Evolutionary conservation across 345 rosid species (phyloP), one percentile per base, ranked within the genome.

Genomic region (Lenwebbia sp.): DNA sequence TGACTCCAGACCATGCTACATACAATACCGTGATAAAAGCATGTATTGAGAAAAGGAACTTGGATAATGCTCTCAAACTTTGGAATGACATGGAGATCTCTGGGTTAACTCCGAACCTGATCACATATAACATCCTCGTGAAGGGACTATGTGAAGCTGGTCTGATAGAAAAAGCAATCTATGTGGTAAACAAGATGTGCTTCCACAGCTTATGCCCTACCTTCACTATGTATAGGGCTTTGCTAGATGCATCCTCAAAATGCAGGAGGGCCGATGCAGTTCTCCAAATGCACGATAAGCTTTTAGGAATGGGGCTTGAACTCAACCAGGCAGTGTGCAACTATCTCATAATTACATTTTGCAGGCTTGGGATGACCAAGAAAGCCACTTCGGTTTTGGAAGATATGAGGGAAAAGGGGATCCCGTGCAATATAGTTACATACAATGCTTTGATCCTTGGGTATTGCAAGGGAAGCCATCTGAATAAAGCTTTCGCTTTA

Each of bases 311-410:
- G 92, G 95, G 98, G 83, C 92, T 96, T 76, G 88, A 90, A 86
- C 92, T 92, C 89, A 89, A 92, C 86, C 90, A 13, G 82, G 89
- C 89, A 87, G 90, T 91, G 88, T 97, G 91, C 88, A 95, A 94
- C 89, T 90, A 90, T 88, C 96, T 97, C 53, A 90, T 95, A 81
- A 85, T 89, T 30, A 90, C 91, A 81, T 92, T 94, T 52, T 94
- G 98, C 92, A 92, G 94, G 91, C 88, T 92, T 54, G 93, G 97
- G 76, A 97, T 97, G 98, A 95, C 98, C 51, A 87, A 47, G 86
- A 92, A 90, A 89, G 98, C 99, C 83, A 89, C 86, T 54, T 89
- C 86, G 82, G 95, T 94, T 15, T 85, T 95, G 85, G 83, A 88
- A 74, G 90, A 90, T 57, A 94, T 97, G 98, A 90, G 85, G 84